A percentile compares a stretch with the other conserved stretches of the same genome.
Evolutionary conservation across 768 basidiomycete species (phyloP).

Genomic region (Auriculariales sp.): DNA sequence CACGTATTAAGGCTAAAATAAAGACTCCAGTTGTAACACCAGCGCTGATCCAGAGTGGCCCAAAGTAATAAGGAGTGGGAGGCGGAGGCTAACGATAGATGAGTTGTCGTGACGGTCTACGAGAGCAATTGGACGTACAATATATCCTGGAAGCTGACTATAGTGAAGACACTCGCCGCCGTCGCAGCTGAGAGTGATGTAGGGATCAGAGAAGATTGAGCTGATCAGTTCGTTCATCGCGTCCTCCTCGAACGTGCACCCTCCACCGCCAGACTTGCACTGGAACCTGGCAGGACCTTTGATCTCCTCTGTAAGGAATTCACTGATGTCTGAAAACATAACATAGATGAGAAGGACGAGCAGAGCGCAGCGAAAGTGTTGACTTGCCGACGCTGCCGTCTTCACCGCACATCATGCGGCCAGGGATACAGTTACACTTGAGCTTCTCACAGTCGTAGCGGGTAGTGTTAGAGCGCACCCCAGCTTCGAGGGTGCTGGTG

Average conservation of each 20-base stretch:
- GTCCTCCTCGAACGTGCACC: constrained; percentile 86
- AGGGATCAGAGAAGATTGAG: constrained; percentile 82
- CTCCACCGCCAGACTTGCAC: constrained; percentile 45
- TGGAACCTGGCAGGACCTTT: constrained; percentile 81
- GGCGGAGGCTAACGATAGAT: constrained; percentile 39
- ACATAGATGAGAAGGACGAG: not conserved
- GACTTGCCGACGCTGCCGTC: constrained; percentile 78
- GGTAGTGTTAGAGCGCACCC: constrained; percentile 59
- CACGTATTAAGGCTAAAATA: constrained; percentile 48
- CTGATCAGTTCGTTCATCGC: constrained; percentile 94
- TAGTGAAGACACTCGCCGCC: constrained; percentile 91
- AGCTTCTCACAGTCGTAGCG: constrained; percentile 71
- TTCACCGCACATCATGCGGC: constrained; percentile 88
- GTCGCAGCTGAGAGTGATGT: constrained; percentile 75
- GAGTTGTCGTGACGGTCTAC: not conserved
- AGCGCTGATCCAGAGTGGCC: constrained; percentile 62
- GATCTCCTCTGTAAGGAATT: constrained; percentile 82
- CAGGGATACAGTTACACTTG: constrained; percentile 86
- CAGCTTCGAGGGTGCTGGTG: constrained; percentile 23
- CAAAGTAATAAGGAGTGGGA: constrained; percentile 72
- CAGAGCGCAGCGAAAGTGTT: not conserved
- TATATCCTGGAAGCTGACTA: constrained; percentile 89
- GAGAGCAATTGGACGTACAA: constrained; percentile 26
- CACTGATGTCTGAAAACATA: constrained; percentile 60
- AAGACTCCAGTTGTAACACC: constrained; percentile 68